Evolutionary conservation across 106 monocot genomes (phyloP), one percentile per base, ranked within the genome.

Genomic region (Acanthochlamys bracteata): DNA sequence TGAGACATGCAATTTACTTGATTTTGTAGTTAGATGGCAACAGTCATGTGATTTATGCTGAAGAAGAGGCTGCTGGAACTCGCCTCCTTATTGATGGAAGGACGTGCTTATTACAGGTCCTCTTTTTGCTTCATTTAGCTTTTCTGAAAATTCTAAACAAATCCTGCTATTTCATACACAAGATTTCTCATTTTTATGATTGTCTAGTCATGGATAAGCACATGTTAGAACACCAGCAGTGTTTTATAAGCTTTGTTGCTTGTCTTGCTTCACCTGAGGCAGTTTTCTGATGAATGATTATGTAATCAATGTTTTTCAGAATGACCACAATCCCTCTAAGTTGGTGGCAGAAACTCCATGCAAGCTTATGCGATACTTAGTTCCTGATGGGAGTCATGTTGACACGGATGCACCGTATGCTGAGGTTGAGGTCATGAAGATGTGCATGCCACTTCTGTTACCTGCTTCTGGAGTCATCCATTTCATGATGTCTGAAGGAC

Each of bases 361-460:
- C 85, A 98, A 98, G 60, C 83, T 98, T 61, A 82, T 98, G 23
- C 84, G 92, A 2, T 98, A 76, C 73, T 75, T 98, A 75, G 85
- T 98, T 67, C 56, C 85, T n/a, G 92, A 98, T 81, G 91, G 78
- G 55, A 72, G 69, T 75, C 98, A 89, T 75, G 79, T 92, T 17
- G 98, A 98, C 11, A 74, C 91, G 53, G 88, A 98, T 71, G 62
- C 76, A 59, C 82, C 96, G 53, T 91, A 98, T 79, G 96, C 83
- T 23, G 96, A 98, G 70, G 96, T 98, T 74, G 96, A 98, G 69
- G 96, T 98, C 41, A 98, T 98, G 96, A 98, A 98, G 57, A 98
- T 98, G 96, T 98, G 96, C 74, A 92, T 98, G 96, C 96, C 96
- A 26, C 83, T 98, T 42, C 60, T 91, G n/a, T 72, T 92, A 53